Conservation (phyloP, 2,329 filamentous ascomycete species). For the Arthrobotrys sinensis region DNA sequence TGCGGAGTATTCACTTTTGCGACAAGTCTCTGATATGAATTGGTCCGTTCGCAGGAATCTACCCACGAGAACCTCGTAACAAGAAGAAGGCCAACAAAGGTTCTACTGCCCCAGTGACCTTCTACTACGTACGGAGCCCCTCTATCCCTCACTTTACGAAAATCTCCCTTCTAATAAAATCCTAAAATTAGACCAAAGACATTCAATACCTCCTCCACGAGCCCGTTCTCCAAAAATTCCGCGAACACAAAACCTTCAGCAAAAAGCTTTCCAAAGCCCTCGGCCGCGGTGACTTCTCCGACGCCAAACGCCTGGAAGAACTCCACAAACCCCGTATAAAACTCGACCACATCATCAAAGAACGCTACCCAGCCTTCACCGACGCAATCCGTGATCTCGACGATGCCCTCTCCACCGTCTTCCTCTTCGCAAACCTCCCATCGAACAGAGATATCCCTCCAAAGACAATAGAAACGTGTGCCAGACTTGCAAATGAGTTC, state of each 20-base stretch:
- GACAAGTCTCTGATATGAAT: constrained; percentile 22
- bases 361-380: constrained; percentile 96
- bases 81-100: constrained; percentile 97
- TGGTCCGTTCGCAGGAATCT: constrained; percentile 77
- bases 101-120: constrained; percentile 90
- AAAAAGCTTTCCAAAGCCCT: constrained; percentile 97
- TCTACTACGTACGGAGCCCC: constrained; percentile 74
- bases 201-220: constrained; percentile 99
- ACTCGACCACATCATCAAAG: constrained; percentile 96
- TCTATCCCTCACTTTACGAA: background rate
- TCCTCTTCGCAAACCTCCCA: constrained; percentile 96
- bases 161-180: background rate
- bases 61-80: constrained; percentile 94
- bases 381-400: constrained; percentile 95
- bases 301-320: constrained; percentile 91
- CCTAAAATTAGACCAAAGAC: constrained; percentile 78
- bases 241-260: constrained; percentile 94
- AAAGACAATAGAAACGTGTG: constrained; percentile 95
- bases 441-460: constrained; percentile 89
- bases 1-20: background rate
- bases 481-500: constrained; percentile 93
- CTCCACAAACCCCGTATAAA: constrained; percentile 90
- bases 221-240: constrained; percentile 92
- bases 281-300: constrained; percentile 88
- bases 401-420: constrained; percentile 96